Conservation (phyloP, 2,329 filamentous ascomycete genomes). For the Epichloe brachyelytri region DNA sequence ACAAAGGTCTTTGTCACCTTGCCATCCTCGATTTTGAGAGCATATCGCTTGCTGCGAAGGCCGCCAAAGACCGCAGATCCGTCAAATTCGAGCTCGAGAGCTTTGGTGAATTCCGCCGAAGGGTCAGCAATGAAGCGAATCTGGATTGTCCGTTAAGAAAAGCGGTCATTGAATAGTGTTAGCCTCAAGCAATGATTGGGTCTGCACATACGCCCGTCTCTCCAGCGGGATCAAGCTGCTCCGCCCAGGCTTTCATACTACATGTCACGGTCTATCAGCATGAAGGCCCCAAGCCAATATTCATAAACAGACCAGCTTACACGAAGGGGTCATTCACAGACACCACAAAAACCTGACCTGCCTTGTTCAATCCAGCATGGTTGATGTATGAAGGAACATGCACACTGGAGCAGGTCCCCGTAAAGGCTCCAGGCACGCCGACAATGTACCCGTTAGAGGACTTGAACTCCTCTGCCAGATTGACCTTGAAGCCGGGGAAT, state of each 20-base stretch:
- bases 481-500: constrained; percentile 86
- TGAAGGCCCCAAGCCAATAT: background rate
- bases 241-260: constrained; percentile 83
- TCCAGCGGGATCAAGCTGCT: constrained; percentile 60
- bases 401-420: constrained; percentile 39
- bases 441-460: constrained; percentile 68
- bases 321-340: constrained; percentile 93
- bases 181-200: background rate
- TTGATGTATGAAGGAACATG: constrained; percentile 84
- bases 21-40: constrained; percentile 69
- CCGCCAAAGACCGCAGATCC: constrained; percentile 68
- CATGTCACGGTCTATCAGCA: background rate
- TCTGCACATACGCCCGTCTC: constrained; percentile 60
- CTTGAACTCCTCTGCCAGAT: constrained; percentile 62
- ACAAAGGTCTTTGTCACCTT: constrained; percentile 71
- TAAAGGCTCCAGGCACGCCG: constrained; percentile 72
- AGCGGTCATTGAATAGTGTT: background rate
- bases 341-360: constrained; percentile 78
- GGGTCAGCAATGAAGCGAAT: constrained; percentile 85
- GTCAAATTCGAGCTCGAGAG: constrained; percentile 74
- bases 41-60: constrained; percentile 76
- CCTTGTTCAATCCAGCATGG: constrained; percentile 62
- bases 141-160: constrained; percentile 27
- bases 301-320: constrained; percentile 37
- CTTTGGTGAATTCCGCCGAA: constrained; percentile 64